Percentiles rank a stretch among this genome's conserved stretches.
Conservation (phyloP, 1,139 yeast species). For the Blastobotrys illinoisensis region DNA sequence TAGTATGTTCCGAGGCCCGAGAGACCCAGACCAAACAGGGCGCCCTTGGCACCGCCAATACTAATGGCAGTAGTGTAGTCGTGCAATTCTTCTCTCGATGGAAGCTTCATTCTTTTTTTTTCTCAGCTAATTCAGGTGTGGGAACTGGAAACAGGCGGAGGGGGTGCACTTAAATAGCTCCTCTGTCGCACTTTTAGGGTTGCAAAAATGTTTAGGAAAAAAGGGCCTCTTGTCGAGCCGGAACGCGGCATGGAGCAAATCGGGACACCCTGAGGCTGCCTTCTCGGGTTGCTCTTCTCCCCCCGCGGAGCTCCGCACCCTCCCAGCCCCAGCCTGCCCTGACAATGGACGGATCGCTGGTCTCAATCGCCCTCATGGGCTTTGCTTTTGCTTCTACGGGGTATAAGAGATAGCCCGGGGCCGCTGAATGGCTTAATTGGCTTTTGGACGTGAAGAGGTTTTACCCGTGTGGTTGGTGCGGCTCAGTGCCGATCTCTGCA, state of each 20-base stretch:
- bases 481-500: neutral
- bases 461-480: neutral
- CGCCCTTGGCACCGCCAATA: constrained; percentile 60
- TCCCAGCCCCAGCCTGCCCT: neutral
- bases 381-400: neutral
- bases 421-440: neutral
- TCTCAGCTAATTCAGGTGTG: neutral
- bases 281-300: neutral
- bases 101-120: constrained; percentile 52
- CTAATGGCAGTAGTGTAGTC: constrained; percentile 56
- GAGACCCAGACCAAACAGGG: constrained; percentile 47
- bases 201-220: neutral
- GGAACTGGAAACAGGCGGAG: neutral
- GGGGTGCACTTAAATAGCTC: neutral
- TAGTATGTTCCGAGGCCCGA: constrained; percentile 40
- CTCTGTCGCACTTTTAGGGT: neutral
- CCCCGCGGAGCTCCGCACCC: neutral
- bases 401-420: neutral
- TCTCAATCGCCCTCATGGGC: neutral
- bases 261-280: neutral
- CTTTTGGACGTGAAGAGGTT: neutral
- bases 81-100: constrained; percentile 57
- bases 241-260: neutral
- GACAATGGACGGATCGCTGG: too few relatives aligned
- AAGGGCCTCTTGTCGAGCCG: neutral